These are phyloP conservation scores for Solanum chiquidenum DNA, from an alignment of 257 asterid species.

Conservation along the genomic window DNA sequence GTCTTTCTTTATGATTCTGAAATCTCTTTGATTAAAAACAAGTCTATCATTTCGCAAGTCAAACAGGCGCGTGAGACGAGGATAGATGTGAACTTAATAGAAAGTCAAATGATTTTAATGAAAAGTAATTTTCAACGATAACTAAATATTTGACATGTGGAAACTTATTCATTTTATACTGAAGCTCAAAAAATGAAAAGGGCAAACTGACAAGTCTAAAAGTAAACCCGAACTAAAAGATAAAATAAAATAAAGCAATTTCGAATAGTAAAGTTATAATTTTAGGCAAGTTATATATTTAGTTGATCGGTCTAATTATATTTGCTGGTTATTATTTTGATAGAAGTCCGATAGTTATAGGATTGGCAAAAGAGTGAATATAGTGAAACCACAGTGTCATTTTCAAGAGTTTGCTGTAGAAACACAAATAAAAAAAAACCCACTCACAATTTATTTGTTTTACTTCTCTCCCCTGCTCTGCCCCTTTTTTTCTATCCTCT, in stretches of 20 bases:
- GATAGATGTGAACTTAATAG: background rate
- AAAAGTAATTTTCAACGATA: background rate
- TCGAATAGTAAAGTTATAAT: background rate
- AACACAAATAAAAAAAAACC: background rate
- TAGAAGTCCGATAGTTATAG: background rate
- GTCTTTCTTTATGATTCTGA: background rate
- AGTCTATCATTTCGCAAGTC: background rate
- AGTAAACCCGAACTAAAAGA: background rate
- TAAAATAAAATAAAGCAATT: background rate
- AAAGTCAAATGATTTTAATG: background rate
- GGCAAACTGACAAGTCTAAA: accelerated
- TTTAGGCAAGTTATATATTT: background rate
- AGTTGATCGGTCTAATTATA: background rate
- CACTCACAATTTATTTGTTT: background rate
- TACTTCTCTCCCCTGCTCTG: background rate
- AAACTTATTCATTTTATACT: background rate
- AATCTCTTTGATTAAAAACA: too few relatives aligned
- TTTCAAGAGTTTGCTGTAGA: background rate
- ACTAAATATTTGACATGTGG: background rate
- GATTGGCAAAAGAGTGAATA: background rate
- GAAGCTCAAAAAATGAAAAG: background rate
- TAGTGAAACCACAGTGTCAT: background rate
- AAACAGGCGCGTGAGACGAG: background rate
- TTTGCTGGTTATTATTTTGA: background rate
- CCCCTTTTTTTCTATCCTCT: constrained; percentile 19